A percentile compares a stretch with the other conserved stretches of the same genome.
phyloP scores from a whole-genome alignment of 306 rosid genomes.

The Cicer judaicum region DNA sequence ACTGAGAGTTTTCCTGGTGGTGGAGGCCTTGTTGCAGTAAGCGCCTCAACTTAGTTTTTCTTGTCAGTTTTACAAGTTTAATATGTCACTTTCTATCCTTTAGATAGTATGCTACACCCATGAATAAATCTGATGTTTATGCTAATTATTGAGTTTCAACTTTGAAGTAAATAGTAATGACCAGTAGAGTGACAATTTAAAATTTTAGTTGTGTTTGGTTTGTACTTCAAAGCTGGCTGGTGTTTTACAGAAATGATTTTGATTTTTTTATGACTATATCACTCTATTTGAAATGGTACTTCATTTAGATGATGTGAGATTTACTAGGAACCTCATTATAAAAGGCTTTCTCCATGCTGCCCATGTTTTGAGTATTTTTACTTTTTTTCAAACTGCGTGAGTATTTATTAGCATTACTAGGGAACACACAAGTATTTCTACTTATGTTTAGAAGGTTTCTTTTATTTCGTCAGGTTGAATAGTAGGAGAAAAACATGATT shows the following conservation, averaged over 20 bases:
- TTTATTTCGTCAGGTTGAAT: not conserved
- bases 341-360: conserved; percentile 4
- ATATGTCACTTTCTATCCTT: conserved; percentile 25
- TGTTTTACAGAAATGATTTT: conserved; percentile 15
- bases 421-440: not conserved
- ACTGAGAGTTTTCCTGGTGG: conserved; percentile 89
- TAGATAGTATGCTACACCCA: conserved; percentile 4
- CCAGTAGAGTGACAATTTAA: conserved; percentile 3
- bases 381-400: not conserved
- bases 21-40: conserved; percentile 85
- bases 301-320: conserved; percentile 10
- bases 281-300: conserved; percentile 21
- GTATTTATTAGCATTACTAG: not conserved
- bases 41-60: conserved; percentile 40
- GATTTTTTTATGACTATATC: conserved; percentile 1
- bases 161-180: conserved; percentile 23
- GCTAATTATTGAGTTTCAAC: conserved; percentile 16
- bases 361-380: not conserved
- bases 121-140: conserved; percentile 26
- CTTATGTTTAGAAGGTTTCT: not conserved
- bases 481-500: not conserved
- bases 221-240: conserved; percentile 17
- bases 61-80: conserved; percentile 13
- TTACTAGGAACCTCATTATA: not conserved
- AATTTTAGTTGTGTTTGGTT: conserved; percentile 23